Evolutionary conservation across 192 early-diverging fungal genomes (phyloP).

Genomic region (Funneliformis geosporum): DNA sequence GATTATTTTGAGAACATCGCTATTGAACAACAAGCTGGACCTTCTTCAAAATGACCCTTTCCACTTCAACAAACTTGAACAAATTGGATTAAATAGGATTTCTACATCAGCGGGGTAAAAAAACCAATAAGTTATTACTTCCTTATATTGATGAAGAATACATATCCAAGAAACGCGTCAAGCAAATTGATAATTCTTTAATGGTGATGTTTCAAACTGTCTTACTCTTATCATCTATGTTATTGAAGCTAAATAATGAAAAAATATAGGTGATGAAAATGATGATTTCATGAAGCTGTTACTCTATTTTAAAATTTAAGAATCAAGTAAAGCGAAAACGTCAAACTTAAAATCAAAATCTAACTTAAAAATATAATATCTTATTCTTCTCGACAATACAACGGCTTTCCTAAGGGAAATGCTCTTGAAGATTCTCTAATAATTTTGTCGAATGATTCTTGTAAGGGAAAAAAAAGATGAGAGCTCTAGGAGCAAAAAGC

Average conservation of each 20-base stretch:
- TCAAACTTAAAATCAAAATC: neutral
- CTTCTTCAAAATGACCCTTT: neutral
- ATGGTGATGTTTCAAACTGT: too few species aligned
- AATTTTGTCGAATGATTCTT: neutral
- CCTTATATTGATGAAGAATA: neutral
- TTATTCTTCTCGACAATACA: neutral
- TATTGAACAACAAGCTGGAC: neutral
- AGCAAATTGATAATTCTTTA: neutral
- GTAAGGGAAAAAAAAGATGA: neutral
- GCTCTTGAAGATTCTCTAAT: too few species aligned
- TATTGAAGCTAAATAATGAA: neutral
- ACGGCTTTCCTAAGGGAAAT: too few species aligned
- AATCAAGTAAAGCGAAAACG: neutral
- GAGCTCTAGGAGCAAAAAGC: neutral
- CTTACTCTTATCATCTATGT: too few species aligned
- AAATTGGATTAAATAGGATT: neutral
- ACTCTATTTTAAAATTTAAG: too few species aligned
- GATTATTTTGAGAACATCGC: neutral
- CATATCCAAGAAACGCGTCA: neutral
- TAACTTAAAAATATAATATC: too few species aligned
- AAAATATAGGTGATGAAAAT: neutral
- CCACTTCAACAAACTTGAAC: neutral
- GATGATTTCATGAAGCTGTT: neutral
- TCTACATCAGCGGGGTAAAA: neutral
- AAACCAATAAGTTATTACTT: neutral